Evolutionary conservation across 2,329 filamentous ascomycete species (phyloP).

Genomic region (Elsinoe australis): DNA sequence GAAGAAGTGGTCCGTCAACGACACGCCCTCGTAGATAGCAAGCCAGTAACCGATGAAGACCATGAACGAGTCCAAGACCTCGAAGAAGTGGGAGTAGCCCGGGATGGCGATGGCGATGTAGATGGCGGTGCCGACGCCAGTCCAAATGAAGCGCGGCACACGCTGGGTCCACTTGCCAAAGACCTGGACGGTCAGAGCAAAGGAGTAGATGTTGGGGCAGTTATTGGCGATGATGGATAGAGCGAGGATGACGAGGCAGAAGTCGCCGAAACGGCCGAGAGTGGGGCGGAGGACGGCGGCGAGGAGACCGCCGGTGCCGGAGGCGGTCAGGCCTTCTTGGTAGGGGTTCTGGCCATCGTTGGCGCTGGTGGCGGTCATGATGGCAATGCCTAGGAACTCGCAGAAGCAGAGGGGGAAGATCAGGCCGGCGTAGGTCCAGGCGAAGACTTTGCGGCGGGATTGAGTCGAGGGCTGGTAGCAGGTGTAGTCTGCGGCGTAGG

Average conservation of each 20-base stretch:
- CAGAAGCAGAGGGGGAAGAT: slow-evolving; percentile 66
- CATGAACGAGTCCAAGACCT: slow-evolving; percentile 64
- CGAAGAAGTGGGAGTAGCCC: slow-evolving; percentile 58
- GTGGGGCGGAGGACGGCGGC: slow-evolving; percentile 56
- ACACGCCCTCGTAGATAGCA: slow-evolving; percentile 62
- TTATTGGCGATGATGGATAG: slow-evolving; percentile 41
- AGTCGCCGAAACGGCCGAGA: slow-evolving; percentile 61
- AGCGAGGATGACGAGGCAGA: slow-evolving; percentile 49
- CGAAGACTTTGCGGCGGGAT: slow-evolving; percentile 56
- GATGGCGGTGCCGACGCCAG: slow-evolving; percentile 51
- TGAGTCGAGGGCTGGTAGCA: slow-evolving; percentile 64
- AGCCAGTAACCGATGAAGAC: slow-evolving; percentile 58
- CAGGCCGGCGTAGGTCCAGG: slow-evolving; percentile 61
- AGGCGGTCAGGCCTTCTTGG: slow-evolving; percentile 45
- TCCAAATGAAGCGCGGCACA: slow-evolving; percentile 63
- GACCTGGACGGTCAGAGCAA: slow-evolving; percentile 58
- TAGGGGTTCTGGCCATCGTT: slow-evolving; percentile 51
- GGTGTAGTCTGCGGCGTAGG: slow-evolving; percentile 69
- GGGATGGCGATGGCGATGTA: slow-evolving; percentile 65
- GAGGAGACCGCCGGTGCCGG: slow-evolving; percentile 60
- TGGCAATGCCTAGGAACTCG: slow-evolving; percentile 62
- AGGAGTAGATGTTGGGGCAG: slow-evolving; percentile 54
- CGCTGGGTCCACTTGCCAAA: slow-evolving; percentile 51
- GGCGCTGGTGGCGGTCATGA: slow-evolving; percentile 56
- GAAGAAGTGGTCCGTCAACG: slow-evolving; percentile 59